Evolutionary conservation across 805 yeast species (phyloP).

Genomic region (Cyberlindnera xylosilytica): DNA sequence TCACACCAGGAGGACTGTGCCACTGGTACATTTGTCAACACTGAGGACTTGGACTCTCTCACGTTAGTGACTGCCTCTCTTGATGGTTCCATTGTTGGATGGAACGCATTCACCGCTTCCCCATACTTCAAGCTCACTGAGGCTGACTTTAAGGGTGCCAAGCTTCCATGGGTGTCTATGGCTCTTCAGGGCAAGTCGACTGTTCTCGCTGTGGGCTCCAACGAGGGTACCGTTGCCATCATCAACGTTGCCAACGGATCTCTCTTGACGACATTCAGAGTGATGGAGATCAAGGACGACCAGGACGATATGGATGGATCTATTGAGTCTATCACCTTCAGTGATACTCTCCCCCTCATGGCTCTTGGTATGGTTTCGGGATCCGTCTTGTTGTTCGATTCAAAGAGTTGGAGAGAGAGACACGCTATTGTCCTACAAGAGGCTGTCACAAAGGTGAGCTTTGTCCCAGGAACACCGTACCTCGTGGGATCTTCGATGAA

Average conservation of each 20-base stretch:
- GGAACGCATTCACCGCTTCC: constrained; percentile 84
- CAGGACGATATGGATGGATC: constrained; percentile 65
- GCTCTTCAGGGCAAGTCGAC: constrained; percentile 45
- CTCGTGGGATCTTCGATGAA: constrained; percentile 77
- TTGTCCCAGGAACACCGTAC: constrained; percentile 52
- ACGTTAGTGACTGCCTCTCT: constrained; percentile 74
- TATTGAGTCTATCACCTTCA: constrained; percentile 82
- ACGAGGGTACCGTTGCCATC: constrained; percentile 84
- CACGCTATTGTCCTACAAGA: constrained; percentile 67
- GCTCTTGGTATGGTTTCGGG: constrained; percentile 93
- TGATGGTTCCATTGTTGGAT: constrained; percentile 80
- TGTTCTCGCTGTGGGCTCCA: constrained; percentile 74
- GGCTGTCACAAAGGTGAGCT: constrained; percentile 77
- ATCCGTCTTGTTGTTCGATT: constrained; percentile 75
- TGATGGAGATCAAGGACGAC: constrained; percentile 53
- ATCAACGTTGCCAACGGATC: constrained; percentile 73
- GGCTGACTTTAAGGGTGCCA: constrained; percentile 64
- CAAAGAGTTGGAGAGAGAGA: constrained; percentile 84
- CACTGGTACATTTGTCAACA: constrained; percentile 69
- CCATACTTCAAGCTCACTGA: constrained; percentile 65
- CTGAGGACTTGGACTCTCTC: constrained; percentile 53
- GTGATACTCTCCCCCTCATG: constrained; percentile 56
- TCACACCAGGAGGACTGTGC: constrained; percentile 81
- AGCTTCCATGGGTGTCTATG: constrained; percentile 87
- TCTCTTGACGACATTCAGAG: constrained; percentile 61